phyloP scores from a whole-genome alignment of 2,329 filamentous ascomycete genomes.

The Hymenoscyphus linearis region DNA sequence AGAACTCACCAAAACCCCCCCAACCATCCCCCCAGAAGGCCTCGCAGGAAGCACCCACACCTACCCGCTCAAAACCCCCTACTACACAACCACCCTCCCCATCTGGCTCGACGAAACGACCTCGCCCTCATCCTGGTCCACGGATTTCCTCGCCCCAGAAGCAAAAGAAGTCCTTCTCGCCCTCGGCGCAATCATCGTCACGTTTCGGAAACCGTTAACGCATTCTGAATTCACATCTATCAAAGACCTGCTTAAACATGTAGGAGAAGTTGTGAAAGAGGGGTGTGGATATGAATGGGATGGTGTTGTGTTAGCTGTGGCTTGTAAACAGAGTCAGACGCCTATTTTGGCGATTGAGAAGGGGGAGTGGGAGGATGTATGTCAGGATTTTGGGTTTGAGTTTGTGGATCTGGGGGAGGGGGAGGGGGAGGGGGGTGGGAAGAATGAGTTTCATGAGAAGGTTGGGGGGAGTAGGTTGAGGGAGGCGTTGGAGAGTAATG shows the following conservation, averaged over 20 bases:
- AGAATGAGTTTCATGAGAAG: constrained; percentile 54
- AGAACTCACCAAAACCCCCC: constrained; percentile 49
- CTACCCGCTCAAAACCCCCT: constrained; percentile 50
- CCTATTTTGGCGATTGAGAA: constrained; percentile 34
- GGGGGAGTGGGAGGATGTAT: constrained; percentile 58
- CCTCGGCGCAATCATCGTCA: constrained; percentile 54
- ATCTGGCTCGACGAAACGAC: constrained; percentile 63
- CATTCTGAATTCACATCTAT: constrained; percentile 19
- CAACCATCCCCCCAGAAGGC: constrained; percentile 33
- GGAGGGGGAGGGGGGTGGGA: constrained; percentile 35
- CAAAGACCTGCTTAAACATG: constrained; percentile 43
- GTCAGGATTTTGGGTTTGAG: constrained; percentile 53
- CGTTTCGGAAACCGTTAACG: constrained; percentile 41
- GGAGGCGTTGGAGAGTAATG: constrained; percentile 61
- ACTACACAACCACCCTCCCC: constrained; percentile 56
- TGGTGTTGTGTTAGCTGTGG: constrained; percentile 55
- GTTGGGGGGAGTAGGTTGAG: constrained; percentile 52
- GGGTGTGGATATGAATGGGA: constrained; percentile 60
- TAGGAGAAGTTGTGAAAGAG: constrained; percentile 50
- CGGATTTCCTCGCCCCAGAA: constrained; percentile 54
- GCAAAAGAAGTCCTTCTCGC: constrained; percentile 57
- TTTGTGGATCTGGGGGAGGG: constrained; percentile 51
- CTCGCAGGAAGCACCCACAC: constrained; percentile 54
- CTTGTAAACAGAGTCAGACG: constrained; percentile 36
- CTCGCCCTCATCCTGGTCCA: constrained; percentile 41